Percentiles rank a stretch among this genome's conserved stretches.
Conservation (phyloP, 768 basidiomycete species). For the Boletales sp. region DNA sequence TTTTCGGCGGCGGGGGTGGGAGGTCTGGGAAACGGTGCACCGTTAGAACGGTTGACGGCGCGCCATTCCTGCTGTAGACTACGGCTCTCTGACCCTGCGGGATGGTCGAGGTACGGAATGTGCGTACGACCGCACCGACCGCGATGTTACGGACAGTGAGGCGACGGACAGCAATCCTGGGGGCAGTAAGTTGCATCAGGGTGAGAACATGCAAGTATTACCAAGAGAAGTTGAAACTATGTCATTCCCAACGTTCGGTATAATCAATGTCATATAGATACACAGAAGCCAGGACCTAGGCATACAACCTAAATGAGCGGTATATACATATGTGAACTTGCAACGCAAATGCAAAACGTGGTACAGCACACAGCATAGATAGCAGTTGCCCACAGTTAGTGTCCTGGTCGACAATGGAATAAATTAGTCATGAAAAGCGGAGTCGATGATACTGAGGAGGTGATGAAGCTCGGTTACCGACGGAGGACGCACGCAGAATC, state of each 20-base stretch:
- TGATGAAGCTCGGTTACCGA: no score
- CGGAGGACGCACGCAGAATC: no score
- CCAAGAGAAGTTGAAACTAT: no score
- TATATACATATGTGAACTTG: slow-evolving; percentile 13
- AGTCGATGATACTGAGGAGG: no score
- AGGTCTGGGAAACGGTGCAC: slow-evolving; percentile 50
- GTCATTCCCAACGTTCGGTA: no score
- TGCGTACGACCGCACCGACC: slow-evolving; percentile 6
- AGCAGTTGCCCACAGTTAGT: no score
- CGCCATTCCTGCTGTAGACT: slow-evolving; percentile 58
- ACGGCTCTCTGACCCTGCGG: slow-evolving; percentile 53
- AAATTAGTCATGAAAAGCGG: no score
- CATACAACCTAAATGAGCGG: slow-evolving; percentile 17
- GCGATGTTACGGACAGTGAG: not conserved
- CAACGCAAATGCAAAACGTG: slow-evolving; percentile 7
- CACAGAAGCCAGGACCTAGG: slow-evolving; percentile 5
- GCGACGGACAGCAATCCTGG: not conserved
- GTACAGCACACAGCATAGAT: not conserved
- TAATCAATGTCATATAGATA: no score
- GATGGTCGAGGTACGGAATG: slow-evolving; percentile 32
- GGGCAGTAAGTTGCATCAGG: not conserved
- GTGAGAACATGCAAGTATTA: no score
- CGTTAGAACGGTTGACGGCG: slow-evolving; percentile 57
- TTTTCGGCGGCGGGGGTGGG: slow-evolving; percentile 49
- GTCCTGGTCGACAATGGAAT: no score